Evolutionary conservation across 2,329 filamentous ascomycete genomes (phyloP), one percentile per base, ranked within the genome.

Genomic region (Fusarium denticulatum): DNA sequence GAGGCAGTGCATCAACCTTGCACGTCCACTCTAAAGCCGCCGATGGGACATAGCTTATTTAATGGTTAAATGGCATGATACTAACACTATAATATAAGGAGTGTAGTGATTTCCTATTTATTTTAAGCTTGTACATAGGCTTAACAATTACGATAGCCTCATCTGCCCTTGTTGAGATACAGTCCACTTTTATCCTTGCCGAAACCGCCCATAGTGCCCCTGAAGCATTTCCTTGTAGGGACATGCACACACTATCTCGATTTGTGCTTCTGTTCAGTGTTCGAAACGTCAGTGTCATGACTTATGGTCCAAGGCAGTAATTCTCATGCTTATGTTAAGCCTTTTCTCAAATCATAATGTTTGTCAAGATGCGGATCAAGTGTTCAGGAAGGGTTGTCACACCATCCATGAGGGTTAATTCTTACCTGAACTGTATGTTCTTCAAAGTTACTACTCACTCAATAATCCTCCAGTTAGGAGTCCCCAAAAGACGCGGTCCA

Each of bases 1-100:
- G 63, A 64, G 69, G 69, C 68, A 56, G 64, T 72, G 69, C 64
- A 72, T 46, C 32, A 24, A 55, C 57, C 58, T 49, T 67, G 68
- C 26, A 55, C 26, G 20, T 30, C 58, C 36, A 36, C 58, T 50
- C 30, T 30, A 15, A 24, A 40, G 40, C 20, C 24, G 39, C 24
- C 14, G 24, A 49, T 15, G 12, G 34, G 24, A 37, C 24, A 30
- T 56, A 8, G 24, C 40, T 37, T 37, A 28, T 46, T 59, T 9
- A 26, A 22, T 9, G 12, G 16, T 26, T 2, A 4, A 26, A 30
- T 37, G 43, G 5, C 28, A 28, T 36, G 24, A 13, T 11, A 28
- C 24, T 8, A 36, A 37, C 20, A 37, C 32, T 37, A 20, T 20
- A 20, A 22, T 37, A 15, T 5, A 20, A 34, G 15, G 28, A 57